These are phyloP conservation scores for Boletellus sp. DNA, from an alignment of 768 basidiomycete species.

Conservation along the genomic window DNA sequence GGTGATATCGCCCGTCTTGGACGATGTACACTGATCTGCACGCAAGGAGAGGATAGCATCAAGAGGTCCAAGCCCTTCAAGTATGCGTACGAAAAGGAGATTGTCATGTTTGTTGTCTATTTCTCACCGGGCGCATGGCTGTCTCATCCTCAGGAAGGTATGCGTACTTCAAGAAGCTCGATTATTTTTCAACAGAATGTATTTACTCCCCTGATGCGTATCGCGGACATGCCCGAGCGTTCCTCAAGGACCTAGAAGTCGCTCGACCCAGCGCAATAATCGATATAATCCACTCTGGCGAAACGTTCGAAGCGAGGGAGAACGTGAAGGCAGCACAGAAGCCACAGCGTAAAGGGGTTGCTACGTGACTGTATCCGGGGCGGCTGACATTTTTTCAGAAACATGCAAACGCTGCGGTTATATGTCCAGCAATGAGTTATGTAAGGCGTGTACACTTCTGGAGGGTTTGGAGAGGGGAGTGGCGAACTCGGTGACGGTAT, in stretches of 20 bases:
- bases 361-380: neutral
- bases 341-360: slow-evolving; percentile 63
- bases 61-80: slow-evolving; percentile 99
- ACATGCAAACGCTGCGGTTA: slow-evolving; percentile 91
- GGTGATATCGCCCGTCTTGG: slow-evolving; percentile 95
- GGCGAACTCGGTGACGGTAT: slow-evolving; percentile 57
- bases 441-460: slow-evolving; percentile 87
- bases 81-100: slow-evolving; percentile 99
- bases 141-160: slow-evolving; percentile 57
- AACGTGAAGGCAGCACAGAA: slow-evolving; percentile 84
- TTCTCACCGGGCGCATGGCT: neutral
- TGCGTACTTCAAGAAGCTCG: slow-evolving; percentile 98
- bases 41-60: slow-evolving; percentile 94
- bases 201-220: slow-evolving; percentile 99
- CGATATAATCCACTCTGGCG: slow-evolving; percentile 96
- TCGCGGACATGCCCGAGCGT: slow-evolving; percentile 90
- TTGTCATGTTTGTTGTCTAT: slow-evolving; percentile 75
- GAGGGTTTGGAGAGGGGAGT: slow-evolving; percentile 89
- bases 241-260: slow-evolving; percentile 93
- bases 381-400: slow-evolving; percentile 44
- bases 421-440: slow-evolving; percentile 95
- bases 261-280: slow-evolving; percentile 94
- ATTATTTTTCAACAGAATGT: slow-evolving; percentile 99
- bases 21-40: slow-evolving; percentile 92
- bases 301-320: slow-evolving; percentile 82